Conservation (phyloP, 208 protist genomes). For the Strigomonas galati region DNA sequence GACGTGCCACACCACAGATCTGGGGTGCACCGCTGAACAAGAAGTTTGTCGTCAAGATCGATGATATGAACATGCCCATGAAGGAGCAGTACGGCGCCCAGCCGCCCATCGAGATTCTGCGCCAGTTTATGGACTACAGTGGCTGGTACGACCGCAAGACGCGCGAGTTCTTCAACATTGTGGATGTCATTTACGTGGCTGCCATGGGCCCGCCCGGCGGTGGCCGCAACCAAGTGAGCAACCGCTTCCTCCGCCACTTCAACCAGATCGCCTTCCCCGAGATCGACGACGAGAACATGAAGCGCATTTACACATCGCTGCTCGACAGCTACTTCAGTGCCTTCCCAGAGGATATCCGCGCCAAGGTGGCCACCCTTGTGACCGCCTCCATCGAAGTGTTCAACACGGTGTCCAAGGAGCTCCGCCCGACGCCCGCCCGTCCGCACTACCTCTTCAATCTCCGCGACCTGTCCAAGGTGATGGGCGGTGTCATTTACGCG, state of each 20-base stretch:
- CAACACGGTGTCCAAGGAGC: slow-evolving; percentile 87
- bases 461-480: slow-evolving; percentile 96
- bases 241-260: slow-evolving; percentile 98
- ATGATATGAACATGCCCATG: slow-evolving; percentile 99
- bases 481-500: slow-evolving; percentile 94
- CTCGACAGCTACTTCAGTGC: slow-evolving; percentile 90
- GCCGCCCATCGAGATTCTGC: slow-evolving; percentile 98
- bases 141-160: slow-evolving; percentile 97
- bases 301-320: slow-evolving; percentile 95
- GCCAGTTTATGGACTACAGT: slow-evolving; percentile 98
- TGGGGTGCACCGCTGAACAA: slow-evolving; percentile 97
- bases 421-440: slow-evolving; percentile 96
- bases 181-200: slow-evolving; percentile 92
- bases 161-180: slow-evolving; percentile 93
- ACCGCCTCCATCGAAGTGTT: slow-evolving; percentile 96
- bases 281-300: slow-evolving; percentile 93
- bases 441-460: slow-evolving; percentile 99
- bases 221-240: slow-evolving; percentile 94
- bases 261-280: slow-evolving; percentile 97
- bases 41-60: slow-evolving; percentile 96
- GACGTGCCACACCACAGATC: slow-evolving; percentile 92
- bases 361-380: slow-evolving; percentile 73
- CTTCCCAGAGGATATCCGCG: slow-evolving; percentile 85
- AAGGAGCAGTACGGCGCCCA: slow-evolving; percentile 98
- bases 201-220: slow-evolving; percentile 98